Evolutionary conservation across 2,329 filamentous ascomycete species (phyloP), one percentile per base, ranked within the genome.

Genomic region (Taxawa tesnikishii): DNA sequence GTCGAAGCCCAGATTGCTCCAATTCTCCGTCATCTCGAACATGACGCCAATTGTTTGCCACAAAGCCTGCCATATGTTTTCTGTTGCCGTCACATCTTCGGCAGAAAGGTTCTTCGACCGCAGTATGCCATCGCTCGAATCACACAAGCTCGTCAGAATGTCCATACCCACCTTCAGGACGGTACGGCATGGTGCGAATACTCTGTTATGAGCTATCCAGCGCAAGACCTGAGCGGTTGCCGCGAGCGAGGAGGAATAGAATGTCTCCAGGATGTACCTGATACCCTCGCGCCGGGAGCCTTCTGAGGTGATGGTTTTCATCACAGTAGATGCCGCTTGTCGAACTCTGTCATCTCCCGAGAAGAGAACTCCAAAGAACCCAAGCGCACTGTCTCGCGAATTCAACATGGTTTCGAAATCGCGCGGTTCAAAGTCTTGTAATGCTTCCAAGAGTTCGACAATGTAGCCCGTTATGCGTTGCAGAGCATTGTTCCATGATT

Each of bases 41-140:
- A 88, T 82, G 34, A 79, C 77, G 26, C 78, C 79, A 26, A 96
- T 67, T 28, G 76, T 77, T 35, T 72, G 69, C 92, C 92, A 98
- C 44, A 87, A 72, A 35, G 74, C 72, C 38, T 75, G 70, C 92
- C 92, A 98, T 60, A 92, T 83, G 21, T 69, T 70, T 48, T 80
- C 68, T 10, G 92, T 67, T 3, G 76, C 73, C 21, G 70, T 64
- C 9, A 71, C 67, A 42, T 88, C 79, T 2, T 63, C 52, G 16
- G 73, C 69, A 8, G 53, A 48, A 16, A 85, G 54, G 34, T 65
- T 56, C 34, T 60, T 60, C 29, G 67, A 70, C 36, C 75, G 63
- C n/a, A 82, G 59, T 35, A 77, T 59, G 39, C 74, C 70, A 37
- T 70, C 66, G 40, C 74, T 67, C n/a, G 65, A 65, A 42, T 77